Conservation (phyloP, 306 rosid genomes). For the Neltuma alba region DNA sequence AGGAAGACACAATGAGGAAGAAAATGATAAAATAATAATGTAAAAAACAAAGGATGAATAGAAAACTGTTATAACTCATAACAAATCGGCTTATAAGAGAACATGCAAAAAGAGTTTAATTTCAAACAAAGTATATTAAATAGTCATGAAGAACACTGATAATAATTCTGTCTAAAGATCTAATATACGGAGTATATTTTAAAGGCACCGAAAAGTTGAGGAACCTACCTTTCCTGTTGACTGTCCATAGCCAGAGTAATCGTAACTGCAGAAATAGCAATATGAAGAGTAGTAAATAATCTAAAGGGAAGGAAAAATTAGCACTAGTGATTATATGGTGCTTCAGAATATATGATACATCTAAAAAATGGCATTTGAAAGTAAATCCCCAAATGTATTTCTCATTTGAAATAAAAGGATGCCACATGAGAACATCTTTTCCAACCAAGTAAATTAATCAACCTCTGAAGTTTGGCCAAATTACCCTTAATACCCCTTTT, state of each 20-base stretch:
- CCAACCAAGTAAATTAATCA: background rate
- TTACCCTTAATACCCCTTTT: background rate
- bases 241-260: constrained; percentile 98
- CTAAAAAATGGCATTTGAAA: constrained; percentile 9
- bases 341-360: constrained; percentile 6
- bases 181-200: background rate
- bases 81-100: background rate
- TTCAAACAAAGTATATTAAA: background rate
- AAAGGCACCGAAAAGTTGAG: constrained; percentile 13
- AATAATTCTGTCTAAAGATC: background rate
- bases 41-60: background rate
- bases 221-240: constrained; percentile 91
- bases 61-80: background rate
- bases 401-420: background rate
- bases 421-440: background rate
- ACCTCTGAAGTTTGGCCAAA: background rate
- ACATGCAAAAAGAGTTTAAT: background rate
- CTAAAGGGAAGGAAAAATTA: constrained; percentile 2
- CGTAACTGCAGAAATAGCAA: constrained; percentile 63
- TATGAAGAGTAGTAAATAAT: constrained; percentile 21
- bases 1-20: background rate
- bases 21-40: background rate
- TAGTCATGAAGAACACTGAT: background rate
- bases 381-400: background rate
- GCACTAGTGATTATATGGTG: background rate